Conservation (phyloP, 1,284 basidiomycete species). For the Leccinum variabile region DNA sequence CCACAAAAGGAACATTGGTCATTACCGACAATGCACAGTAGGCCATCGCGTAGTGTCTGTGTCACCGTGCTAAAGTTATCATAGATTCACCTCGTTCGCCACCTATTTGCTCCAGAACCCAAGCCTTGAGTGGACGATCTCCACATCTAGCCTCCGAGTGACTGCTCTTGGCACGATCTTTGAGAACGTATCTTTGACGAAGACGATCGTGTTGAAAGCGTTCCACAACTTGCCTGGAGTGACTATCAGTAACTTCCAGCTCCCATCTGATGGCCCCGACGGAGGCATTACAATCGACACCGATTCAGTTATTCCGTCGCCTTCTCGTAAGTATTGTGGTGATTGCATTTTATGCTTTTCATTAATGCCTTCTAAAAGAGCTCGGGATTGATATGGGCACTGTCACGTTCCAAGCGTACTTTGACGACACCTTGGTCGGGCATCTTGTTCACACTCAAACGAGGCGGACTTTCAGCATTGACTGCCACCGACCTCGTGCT, state of each 20-base stretch:
- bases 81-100: conserved; percentile 67
- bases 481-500: conserved; percentile 53
- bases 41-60: conserved; percentile 21
- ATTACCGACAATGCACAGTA: conserved; percentile 54
- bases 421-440: conserved; percentile 52
- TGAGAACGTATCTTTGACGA: conserved; percentile 62
- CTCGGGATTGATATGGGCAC: conserved; percentile 74
- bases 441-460: conserved; percentile 21
- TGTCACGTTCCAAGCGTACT: conserved; percentile 65
- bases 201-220: conserved; percentile 66
- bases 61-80: background rate
- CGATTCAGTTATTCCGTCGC: conserved; percentile 66
- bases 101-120: conserved; percentile 66
- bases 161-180: conserved; percentile 71
- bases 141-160: conserved; percentile 59
- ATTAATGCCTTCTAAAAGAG: conserved; percentile 39
- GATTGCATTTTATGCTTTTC: background rate
- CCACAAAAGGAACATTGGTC: conserved; percentile 48
- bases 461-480: conserved; percentile 43
- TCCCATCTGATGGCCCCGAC: conserved; percentile 62
- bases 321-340: conserved; percentile 50
- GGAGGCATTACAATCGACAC: conserved; percentile 74
- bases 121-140: conserved; percentile 71
- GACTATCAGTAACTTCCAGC: conserved; percentile 67
- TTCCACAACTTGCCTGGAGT: conserved; percentile 72